Percentiles rank a stretch among this genome's conserved stretches.
Evolutionary conservation across 23 red algal species (phyloP).

Genomic region (Gracilaria caudata): DNA sequence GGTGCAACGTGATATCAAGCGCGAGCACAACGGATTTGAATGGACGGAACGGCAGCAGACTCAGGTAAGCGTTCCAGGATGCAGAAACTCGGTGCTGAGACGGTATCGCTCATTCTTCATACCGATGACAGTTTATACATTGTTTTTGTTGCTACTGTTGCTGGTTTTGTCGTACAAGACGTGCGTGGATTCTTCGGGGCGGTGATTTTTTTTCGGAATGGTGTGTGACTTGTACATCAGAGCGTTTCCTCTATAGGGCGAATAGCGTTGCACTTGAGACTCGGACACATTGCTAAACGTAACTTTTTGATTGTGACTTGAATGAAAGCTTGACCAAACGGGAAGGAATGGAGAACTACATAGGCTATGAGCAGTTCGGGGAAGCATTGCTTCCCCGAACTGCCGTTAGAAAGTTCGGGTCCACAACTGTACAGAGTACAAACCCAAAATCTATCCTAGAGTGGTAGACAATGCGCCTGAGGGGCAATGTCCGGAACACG

Average conservation of each 20-base stretch:
- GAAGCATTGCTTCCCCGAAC: too few relatives aligned
- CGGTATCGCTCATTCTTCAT: slow-evolving; percentile 45
- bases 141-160: slow-evolving; percentile 49
- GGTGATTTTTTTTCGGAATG: slow-evolving; percentile 5
- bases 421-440: too few relatives aligned
- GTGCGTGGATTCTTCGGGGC: slow-evolving; percentile 28
- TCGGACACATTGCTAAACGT: slow-evolving; percentile 3
- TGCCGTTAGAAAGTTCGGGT: too few relatives aligned
- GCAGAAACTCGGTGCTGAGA: slow-evolving; percentile 26
- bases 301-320: not conserved
- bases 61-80: slow-evolving; percentile 13
- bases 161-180: slow-evolving; percentile 42
- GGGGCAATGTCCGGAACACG: too few relatives aligned
- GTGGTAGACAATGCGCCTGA: too few relatives aligned
- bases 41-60: slow-evolving; percentile 17
- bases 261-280: slow-evolving; percentile 21
- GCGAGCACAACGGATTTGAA: slow-evolving; percentile 6
- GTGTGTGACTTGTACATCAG: slow-evolving; percentile 8
- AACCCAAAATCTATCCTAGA: too few relatives aligned
- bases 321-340: not conserved
- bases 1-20: slow-evolving; percentile 1
- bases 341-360: too few relatives aligned
- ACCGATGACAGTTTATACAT: slow-evolving; percentile 43
- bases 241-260: not conserved
- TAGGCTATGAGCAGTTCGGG: too few relatives aligned